Base-by-base conservation (phyloP, 1,284 basidiomycete genomes). In the Ustilago trichophora region DNA sequence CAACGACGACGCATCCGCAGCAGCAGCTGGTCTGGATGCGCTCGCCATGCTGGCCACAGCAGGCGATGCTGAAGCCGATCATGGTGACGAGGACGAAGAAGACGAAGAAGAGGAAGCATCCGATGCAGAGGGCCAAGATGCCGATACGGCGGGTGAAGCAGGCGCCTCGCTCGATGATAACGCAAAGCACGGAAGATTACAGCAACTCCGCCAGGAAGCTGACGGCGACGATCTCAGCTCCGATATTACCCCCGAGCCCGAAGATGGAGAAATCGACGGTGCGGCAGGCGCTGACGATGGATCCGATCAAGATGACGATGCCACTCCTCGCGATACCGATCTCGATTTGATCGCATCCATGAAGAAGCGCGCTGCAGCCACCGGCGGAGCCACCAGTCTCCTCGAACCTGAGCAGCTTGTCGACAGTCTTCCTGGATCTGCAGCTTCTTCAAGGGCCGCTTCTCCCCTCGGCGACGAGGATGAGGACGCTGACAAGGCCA, bases 291-390 rank as follows among this genome's bases (percentile, higher is more conserved):
- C 41, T 15, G 64, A 54, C 29, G 55, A 68, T 19, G 45, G 26
- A 16, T 59, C 53, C 15, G 72, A 63, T 35, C 53, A 52, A 27
- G 58, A 73, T 27, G 62, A 63, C n/a, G 52, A 42, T 15, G 68
- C 48, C 22, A 60, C 60, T 5, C 60, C 48, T 11, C 60, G 62
- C 46, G 54, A 51, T 6, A 60, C 56, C 32, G 57, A 65, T 25
- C 67, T 70, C 24, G 60, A 64, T 33, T 53, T 70, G 34, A 70
- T 70, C 16, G 67, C 67, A 2, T 60, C 67, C 19, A 70, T 70
- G 53, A 76, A 76, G 57, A 71, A 72, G 52, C 72, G 74, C 6
- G 74, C 74, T 15, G 74, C 74, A 11, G 74, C 74, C 6, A 76
- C 74, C 2, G 74, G 74, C 11, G 74, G 74, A 16, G 74, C 74